These are phyloP conservation scores for Deinandra increscens DNA, from an alignment of 129 eudicot species.

Conservation along the genomic window DNA sequence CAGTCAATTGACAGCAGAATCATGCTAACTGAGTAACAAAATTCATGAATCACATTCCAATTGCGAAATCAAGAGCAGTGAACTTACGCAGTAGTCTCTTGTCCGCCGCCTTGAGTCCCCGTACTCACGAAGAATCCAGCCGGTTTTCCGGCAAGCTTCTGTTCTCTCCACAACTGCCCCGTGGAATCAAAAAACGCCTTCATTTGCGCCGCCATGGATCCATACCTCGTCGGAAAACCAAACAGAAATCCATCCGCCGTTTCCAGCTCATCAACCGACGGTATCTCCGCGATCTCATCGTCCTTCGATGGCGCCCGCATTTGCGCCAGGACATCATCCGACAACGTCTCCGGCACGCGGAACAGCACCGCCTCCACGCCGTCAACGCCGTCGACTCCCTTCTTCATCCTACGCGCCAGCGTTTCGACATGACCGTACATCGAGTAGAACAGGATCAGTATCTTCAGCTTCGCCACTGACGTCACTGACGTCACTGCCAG, in stretches of 20 bases:
- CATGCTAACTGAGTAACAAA: background rate
- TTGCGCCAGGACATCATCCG: slow-evolving; percentile 58
- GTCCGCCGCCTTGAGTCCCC: slow-evolving; percentile 96
- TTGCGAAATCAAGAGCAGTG: background rate
- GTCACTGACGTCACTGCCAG: too few species aligned
- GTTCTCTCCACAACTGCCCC: slow-evolving; percentile 75
- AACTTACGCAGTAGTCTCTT: slow-evolving; percentile 97
- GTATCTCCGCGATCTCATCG: slow-evolving; percentile 62
- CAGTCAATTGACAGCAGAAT: background rate
- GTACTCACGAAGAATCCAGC: slow-evolving; percentile 93
- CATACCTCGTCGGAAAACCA: slow-evolving; percentile 94
- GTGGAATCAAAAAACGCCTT: slow-evolving; percentile 95
- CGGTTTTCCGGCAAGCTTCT: slow-evolving; percentile 91
- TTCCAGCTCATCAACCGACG: slow-evolving; percentile 48
- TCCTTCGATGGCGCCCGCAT: slow-evolving; percentile 88
- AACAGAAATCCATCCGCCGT: slow-evolving; percentile 79
- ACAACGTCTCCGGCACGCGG: slow-evolving; percentile 85
- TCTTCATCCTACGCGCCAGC: slow-evolving; percentile 65
- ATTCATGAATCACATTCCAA: slow-evolving; percentile 13
- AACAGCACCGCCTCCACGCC: slow-evolving; percentile 71
- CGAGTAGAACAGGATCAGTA: slow-evolving; percentile 70
- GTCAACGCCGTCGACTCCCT: slow-evolving; percentile 69
- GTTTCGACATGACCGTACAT: slow-evolving; percentile 97
- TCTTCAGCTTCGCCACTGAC: slow-evolving; percentile 29
- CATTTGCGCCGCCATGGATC: slow-evolving; percentile 96